Evolutionary conservation across 768 basidiomycete species (phyloP).

Genomic region (Kockovaella imperatae): DNA sequence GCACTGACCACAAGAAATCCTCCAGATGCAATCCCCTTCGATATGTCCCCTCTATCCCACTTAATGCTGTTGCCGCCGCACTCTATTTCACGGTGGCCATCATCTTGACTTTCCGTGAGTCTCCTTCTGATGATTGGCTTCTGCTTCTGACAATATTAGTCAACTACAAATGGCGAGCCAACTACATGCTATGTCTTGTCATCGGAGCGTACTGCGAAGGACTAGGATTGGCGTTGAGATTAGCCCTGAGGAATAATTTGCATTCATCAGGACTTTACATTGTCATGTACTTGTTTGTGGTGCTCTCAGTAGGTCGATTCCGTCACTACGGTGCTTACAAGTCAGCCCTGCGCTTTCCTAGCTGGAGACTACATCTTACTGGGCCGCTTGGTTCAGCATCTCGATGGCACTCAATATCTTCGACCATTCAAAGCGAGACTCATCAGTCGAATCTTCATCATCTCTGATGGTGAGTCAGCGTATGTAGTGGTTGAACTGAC

Average conservation of each 20-base stretch:
- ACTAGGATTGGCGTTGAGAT: conserved; percentile 35
- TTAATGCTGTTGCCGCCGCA: conserved; percentile 27
- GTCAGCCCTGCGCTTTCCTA: conserved; percentile 42
- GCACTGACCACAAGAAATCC: neutral
- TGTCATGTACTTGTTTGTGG: conserved; percentile 40
- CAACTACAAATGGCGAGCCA: conserved; percentile 18
- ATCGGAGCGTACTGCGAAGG: conserved; percentile 42
- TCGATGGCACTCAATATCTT: conserved; percentile 30
- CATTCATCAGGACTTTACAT: conserved; percentile 40
- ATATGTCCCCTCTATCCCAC: conserved; percentile 37
- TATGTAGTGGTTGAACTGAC: neutral
- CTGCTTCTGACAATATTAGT: neutral
- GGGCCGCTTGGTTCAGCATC: conserved; percentile 32
- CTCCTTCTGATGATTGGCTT: neutral
- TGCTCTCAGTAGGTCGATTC: conserved; percentile 29
- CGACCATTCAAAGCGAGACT: conserved; percentile 32
- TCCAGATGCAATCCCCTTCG: conserved; percentile 44
- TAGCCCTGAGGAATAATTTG: conserved; percentile 34
- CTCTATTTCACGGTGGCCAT: conserved; percentile 40
- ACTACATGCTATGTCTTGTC: conserved; percentile 37
- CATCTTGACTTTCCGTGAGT: conserved; percentile 35
- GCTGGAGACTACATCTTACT: conserved; percentile 44
- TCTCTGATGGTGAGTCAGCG: conserved; percentile 35
- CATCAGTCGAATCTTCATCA: conserved; percentile 38
- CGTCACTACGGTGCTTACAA: neutral